Conservation (phyloP, 1,139 yeast species). For the Candida tropicalis region DNA sequence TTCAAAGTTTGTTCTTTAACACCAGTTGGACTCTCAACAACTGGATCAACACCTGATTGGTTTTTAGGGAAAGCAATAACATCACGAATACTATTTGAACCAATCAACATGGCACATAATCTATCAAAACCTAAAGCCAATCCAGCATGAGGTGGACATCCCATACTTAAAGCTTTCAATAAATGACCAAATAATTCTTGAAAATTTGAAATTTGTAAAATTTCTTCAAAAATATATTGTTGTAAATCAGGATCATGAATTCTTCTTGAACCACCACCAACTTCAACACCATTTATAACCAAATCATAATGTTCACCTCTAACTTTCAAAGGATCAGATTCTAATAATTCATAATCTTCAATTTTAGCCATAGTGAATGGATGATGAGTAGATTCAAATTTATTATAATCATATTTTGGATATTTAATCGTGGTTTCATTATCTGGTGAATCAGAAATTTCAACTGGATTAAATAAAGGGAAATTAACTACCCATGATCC, state of each 20-base stretch:
- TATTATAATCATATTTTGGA: constrained; percentile 58
- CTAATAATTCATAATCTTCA: constrained; percentile 63
- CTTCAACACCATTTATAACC: constrained; percentile 91
- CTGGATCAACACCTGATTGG: constrained; percentile 82
- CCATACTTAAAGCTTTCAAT: constrained; percentile 76
- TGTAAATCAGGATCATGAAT: constrained; percentile 85
- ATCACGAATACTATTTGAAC: constrained; percentile 76
- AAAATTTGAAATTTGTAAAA: constrained; percentile 58
- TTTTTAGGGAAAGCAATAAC: constrained; percentile 97
- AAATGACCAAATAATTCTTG: constrained; percentile 82
- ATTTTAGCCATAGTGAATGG: constrained; percentile 92
- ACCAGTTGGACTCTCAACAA: constrained; percentile 80
- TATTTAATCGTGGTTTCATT: constrained; percentile 31
- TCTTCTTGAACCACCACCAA: constrained; percentile 98
- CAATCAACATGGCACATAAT: constrained; percentile 85
- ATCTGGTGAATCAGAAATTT: constrained; percentile 37
- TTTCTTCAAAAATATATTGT: constrained; percentile 60
- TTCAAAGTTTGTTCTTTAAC: constrained; percentile 54
- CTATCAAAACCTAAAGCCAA: constrained; percentile 94
- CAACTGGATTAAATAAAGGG: constrained; percentile 84
- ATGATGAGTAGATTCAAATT: constrained; percentile 81
- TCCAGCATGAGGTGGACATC: constrained; percentile 99
- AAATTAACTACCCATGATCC: constrained; percentile 89
- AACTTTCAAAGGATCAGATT: constrained; percentile 60
- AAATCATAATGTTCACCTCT: constrained; percentile 95